phyloP scores from a whole-genome alignment of 208 protist species.

The Porcisia deanei region DNA sequence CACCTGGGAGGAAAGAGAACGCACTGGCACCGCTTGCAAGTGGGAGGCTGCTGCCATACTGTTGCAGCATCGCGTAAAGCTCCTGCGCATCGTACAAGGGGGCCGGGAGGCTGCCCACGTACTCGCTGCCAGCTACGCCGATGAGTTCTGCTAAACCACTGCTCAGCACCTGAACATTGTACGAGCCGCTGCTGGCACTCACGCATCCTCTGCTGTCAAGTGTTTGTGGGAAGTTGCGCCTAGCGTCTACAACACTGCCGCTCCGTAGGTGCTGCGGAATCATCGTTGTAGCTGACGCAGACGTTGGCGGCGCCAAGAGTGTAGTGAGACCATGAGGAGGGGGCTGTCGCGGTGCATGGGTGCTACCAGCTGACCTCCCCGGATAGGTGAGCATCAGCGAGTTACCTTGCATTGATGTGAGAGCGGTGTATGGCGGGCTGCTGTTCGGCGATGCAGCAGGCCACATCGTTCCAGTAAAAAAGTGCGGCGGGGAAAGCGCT shows the following conservation, averaged over 20 bases:
- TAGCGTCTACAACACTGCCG: background rate
- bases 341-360: background rate
- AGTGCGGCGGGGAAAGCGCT: background rate
- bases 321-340: background rate
- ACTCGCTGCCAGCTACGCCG: background rate
- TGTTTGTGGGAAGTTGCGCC: background rate
- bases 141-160: background rate
- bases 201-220: background rate
- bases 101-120: background rate
- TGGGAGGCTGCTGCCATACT: constrained; percentile 1
- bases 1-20: background rate
- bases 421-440: background rate
- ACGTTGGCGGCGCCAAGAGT: constrained; percentile 1
- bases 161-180: background rate
- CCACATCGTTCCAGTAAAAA: background rate
- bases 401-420: background rate
- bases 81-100: background rate
- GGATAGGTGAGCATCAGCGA: background rate
- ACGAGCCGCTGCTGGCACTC: background rate
- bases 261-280: background rate
- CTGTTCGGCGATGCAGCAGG: background rate
- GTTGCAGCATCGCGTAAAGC: constrained; percentile 12
- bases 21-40: background rate
- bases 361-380: background rate
- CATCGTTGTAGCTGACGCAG: background rate